Conservation (phyloP, 805 yeast genomes). For the Starmerella riodocensis region DNA sequence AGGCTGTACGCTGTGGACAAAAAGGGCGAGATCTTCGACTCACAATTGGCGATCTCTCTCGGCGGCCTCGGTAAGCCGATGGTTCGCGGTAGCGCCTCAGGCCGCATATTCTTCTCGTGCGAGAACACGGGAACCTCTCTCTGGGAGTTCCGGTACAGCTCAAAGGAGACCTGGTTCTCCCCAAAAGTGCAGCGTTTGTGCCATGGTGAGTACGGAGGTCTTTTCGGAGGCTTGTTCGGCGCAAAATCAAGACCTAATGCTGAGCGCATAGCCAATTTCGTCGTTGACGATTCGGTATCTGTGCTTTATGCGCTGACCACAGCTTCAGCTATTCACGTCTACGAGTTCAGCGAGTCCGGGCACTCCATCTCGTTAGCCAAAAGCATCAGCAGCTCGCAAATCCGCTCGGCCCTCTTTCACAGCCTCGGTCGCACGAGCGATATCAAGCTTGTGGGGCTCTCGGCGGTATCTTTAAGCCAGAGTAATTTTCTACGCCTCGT, state of each 20-base stretch:
- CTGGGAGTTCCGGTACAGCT: constrained; percentile 79
- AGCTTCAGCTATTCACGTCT: constrained; percentile 67
- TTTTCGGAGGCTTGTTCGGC: constrained; percentile 20
- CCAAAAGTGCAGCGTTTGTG: constrained; percentile 75
- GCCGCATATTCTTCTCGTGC: constrained; percentile 78
- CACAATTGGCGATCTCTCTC: constrained; percentile 66
- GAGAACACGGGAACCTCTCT: constrained; percentile 58
- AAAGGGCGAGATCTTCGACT: constrained; percentile 58
- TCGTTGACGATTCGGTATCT: constrained; percentile 64
- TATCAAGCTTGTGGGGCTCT: constrained; percentile 12
- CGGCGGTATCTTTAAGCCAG: constrained; percentile 8
- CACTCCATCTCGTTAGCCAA: constrained; percentile 1
- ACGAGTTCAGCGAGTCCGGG: constrained; percentile 35
- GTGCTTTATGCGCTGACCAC: constrained; percentile 72
- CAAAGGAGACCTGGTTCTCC: constrained; percentile 74
- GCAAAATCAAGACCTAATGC: constrained; percentile 7
- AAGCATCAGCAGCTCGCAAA: constrained; percentile 2
- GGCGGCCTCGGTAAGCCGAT: constrained; percentile 68
- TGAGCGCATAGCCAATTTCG: constrained; percentile 51
- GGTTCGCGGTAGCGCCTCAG: constrained; percentile 46
- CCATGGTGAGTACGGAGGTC: constrained; percentile 28
- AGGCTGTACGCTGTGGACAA: constrained; percentile 62
- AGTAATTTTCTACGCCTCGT: constrained; percentile 14
- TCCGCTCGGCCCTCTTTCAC: constrained; percentile 3
- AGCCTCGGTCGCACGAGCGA: neutral